Base-by-base conservation (phyloP, 768 basidiomycete species). In the Boletus sensibilis region DNA sequence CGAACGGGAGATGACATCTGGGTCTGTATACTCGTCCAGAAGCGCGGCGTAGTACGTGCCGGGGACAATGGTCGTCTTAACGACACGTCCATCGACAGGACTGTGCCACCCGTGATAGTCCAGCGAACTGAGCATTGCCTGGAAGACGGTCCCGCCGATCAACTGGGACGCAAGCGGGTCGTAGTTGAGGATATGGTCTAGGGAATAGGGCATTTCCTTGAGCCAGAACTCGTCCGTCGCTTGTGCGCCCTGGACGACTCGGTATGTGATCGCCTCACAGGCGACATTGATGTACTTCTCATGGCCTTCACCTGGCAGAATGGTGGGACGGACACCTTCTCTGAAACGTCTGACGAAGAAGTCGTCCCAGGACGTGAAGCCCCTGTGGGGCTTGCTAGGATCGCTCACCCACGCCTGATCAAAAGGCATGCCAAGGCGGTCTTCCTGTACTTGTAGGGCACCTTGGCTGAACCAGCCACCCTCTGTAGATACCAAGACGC, bases 31-130 rank as follows among this genome's bases (percentile, higher is more conserved):
- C 14, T 61, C 63, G 52, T 53, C 66, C 18, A 73, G 71, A 5
- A 71, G 68, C 14, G 72, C 68, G 14, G 77, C 76, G 60, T 78
- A 85, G 65, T 82, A 82, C 2, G 78, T 79, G 4, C 82, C 81
- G 4, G 80, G 80, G 20, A 83, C 68, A 35, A 75, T 63, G 20
- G 74, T 74, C 14, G 71, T 69, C 64, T 78, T 70, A 18, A 60
- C 65, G 37, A 83, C 71, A 0, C 43, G 68, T 7, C 82, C 81
- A 38, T 75, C 72, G 11, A 87, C 77, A 52, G 86, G 86, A 45
- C 75, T 71, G 67, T 82, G 82, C 86, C 85, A 86, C 58, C 84
- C 80, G 61, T 87, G 86, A 61, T 85, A 87, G 31, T 77, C 75
- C 27, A 76, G 61, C 3, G 82, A 75, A 50, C 74, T 75, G 56